These are phyloP conservation scores for Coemansia sp. DNA, from an alignment of 192 early-diverging fungal genomes.

Conservation along the genomic window DNA sequence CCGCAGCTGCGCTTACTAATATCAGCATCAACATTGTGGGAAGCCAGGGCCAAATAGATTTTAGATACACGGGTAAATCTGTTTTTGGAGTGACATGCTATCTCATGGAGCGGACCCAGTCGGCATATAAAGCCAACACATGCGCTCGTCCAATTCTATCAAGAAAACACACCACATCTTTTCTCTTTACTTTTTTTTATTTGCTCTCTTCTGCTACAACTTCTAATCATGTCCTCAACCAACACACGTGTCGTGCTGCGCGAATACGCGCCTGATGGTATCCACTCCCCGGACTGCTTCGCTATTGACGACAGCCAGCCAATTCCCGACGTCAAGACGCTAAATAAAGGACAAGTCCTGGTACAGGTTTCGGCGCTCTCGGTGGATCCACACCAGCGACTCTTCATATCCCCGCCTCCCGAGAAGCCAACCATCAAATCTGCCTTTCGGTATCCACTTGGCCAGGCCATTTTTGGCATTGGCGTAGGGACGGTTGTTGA, in stretches of 20 bases:
- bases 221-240: background rate
- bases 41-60: background rate
- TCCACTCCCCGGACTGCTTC: constrained; percentile 27
- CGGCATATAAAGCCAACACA: no score
- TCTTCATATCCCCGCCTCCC: constrained; percentile 61
- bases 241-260: constrained; percentile 26
- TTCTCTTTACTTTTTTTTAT: background rate
- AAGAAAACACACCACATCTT: background rate
- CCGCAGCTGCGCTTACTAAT: background rate
- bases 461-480: constrained; percentile 64
- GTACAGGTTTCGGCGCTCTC: constrained; percentile 69
- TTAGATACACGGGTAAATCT: no score
- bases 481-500: constrained; percentile 69
- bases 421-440: constrained; percentile 57
- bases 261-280: constrained; percentile 25
- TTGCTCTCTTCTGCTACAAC: background rate
- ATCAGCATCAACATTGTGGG: background rate
- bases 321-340: constrained; percentile 9
- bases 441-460: constrained; percentile 50
- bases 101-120: no score
- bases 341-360: constrained; percentile 40
- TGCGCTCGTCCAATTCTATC: background rate
- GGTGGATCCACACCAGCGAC: constrained; percentile 77
- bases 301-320: constrained; percentile 32
- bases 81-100: no score